These are phyloP conservation scores for Lachnellula cervina DNA, from an alignment of 2,329 filamentous ascomycete genomes.

Conservation along the genomic window DNA sequence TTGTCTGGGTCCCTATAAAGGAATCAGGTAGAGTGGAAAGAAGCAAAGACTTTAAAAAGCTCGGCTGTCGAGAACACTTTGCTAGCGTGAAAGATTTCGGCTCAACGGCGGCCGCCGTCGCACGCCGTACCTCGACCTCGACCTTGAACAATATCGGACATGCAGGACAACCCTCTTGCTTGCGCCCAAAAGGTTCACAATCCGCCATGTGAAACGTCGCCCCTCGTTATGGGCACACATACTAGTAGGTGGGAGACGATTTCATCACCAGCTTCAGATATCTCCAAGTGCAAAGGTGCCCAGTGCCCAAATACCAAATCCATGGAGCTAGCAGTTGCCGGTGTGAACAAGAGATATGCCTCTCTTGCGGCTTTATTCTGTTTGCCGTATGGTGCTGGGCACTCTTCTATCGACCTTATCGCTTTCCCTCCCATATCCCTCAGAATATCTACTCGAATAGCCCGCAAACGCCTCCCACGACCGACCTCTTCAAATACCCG, in stretches of 20 bases:
- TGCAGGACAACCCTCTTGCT: too few relatives aligned
- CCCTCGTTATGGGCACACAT: too few relatives aligned
- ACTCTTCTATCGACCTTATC: constrained; percentile 18
- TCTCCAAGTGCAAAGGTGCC: neutral
- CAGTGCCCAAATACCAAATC: neutral
- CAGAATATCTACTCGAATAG: constrained; percentile 21
- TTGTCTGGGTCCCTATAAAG: too few relatives aligned
- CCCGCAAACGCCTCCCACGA: constrained; percentile 7
- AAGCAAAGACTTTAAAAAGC: too few relatives aligned
- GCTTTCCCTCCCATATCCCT: constrained; percentile 14
- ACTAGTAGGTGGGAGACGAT: neutral
- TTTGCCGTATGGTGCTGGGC: constrained; percentile 19
- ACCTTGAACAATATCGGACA: too few relatives aligned
- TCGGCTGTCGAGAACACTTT: too few relatives aligned
- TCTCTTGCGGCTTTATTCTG: constrained; percentile 12
- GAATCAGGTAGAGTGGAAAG: too few relatives aligned
- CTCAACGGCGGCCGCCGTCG: too few relatives aligned
- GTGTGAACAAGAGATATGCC: constrained; percentile 20
- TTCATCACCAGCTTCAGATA: constrained; percentile 1
- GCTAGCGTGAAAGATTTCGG: too few relatives aligned
- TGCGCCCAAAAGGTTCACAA: too few relatives aligned
- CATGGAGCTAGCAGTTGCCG: constrained; percentile 7
- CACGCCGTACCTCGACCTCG: too few relatives aligned
- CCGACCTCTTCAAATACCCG: constrained; percentile 22
- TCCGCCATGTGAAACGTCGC: too few relatives aligned